These are phyloP conservation scores for Naganishia kalamii DNA, from an alignment of 768 basidiomycete genomes.

Conservation along the genomic window DNA sequence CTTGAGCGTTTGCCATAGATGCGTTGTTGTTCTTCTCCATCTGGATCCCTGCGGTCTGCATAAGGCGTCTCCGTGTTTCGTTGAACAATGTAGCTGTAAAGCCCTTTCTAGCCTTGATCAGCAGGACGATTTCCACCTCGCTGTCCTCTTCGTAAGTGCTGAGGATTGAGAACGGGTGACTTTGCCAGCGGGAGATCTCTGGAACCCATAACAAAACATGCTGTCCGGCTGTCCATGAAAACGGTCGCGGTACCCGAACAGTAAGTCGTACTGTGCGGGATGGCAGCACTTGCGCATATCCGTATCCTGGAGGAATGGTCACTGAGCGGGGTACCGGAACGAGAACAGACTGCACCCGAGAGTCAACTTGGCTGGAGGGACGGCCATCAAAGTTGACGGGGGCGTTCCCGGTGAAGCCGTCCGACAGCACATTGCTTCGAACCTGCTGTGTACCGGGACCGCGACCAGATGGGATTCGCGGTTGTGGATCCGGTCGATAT, in stretches of 20 bases:
- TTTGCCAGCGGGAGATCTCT: slow-evolving; percentile 56
- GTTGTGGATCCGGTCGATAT: neutral
- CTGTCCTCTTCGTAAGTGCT: slow-evolving; percentile 56
- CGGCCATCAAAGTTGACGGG: neutral
- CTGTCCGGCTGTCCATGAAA: slow-evolving; percentile 71
- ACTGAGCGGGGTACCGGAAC: slow-evolving; percentile 37
- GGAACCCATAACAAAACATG: slow-evolving; percentile 67
- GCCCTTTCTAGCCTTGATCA: slow-evolving; percentile 64
- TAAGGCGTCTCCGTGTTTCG: slow-evolving; percentile 46
- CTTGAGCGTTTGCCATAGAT: neutral
- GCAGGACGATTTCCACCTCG: slow-evolving; percentile 58
- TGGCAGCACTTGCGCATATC: slow-evolving; percentile 62
- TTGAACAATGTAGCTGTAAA: slow-evolving; percentile 66
- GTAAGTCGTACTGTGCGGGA: slow-evolving; percentile 67
- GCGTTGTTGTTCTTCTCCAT: slow-evolving; percentile 22
- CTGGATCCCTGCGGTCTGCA: slow-evolving; percentile 26
- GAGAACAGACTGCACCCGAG: slow-evolving; percentile 12
- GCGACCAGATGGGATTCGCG: neutral
- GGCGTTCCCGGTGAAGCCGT: neutral
- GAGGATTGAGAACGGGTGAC: slow-evolving; percentile 69
- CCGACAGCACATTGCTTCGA: neutral
- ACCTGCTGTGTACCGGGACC: neutral
- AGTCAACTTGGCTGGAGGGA: neutral
- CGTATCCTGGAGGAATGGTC: slow-evolving; percentile 62
- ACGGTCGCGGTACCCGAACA: slow-evolving; percentile 54